These are phyloP conservation scores for Rhytidhysteron rufulum DNA, from an alignment of 2,329 filamentous ascomycete genomes.

Conservation along the genomic window DNA sequence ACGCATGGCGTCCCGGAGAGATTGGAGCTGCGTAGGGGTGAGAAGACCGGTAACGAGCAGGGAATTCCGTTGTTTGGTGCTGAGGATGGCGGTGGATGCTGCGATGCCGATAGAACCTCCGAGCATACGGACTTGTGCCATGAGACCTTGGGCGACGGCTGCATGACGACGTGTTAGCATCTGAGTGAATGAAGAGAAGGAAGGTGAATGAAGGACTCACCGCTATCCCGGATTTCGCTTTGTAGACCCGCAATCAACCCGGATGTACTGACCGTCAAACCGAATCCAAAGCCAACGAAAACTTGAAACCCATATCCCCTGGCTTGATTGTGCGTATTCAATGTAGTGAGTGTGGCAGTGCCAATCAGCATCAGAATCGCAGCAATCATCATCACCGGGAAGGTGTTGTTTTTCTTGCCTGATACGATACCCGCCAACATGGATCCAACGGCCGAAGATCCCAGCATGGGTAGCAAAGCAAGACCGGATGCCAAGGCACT, in stretches of 20 bases:
- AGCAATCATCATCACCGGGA: slow-evolving; percentile 18
- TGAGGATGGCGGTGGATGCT: slow-evolving; percentile 27
- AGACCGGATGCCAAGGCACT: slow-evolving; percentile 27
- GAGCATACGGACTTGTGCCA: slow-evolving; percentile 30
- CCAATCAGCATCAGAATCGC: slow-evolving; percentile 18
- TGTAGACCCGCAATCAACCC: slow-evolving; percentile 18
- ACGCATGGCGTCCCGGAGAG: slow-evolving; percentile 15
- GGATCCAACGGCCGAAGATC: slow-evolving; percentile 24
- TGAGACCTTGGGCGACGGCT: slow-evolving; percentile 23
- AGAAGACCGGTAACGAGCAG: slow-evolving; percentile 16
- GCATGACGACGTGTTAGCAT: background rate
- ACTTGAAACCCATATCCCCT: slow-evolving; percentile 26
- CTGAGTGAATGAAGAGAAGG: background rate
- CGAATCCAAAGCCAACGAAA: slow-evolving; percentile 23
- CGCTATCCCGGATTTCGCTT: slow-evolving; percentile 22
- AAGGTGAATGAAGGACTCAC: background rate
- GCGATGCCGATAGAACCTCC: slow-evolving; percentile 29
- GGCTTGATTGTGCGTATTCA: slow-evolving; percentile 15
- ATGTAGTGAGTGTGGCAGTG: slow-evolving; percentile 22
- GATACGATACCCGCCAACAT: slow-evolving; percentile 17
- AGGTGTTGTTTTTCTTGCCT: slow-evolving; percentile 17
- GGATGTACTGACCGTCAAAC: slow-evolving; percentile 23
- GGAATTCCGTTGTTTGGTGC: slow-evolving; percentile 15
- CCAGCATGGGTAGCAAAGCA: slow-evolving; percentile 23
- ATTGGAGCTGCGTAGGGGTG: slow-evolving; percentile 15